Evolutionary conservation across 1,284 basidiomycete species (phyloP), one percentile per base, ranked within the genome.

Genomic region (Ceratobasidium sp.): DNA sequence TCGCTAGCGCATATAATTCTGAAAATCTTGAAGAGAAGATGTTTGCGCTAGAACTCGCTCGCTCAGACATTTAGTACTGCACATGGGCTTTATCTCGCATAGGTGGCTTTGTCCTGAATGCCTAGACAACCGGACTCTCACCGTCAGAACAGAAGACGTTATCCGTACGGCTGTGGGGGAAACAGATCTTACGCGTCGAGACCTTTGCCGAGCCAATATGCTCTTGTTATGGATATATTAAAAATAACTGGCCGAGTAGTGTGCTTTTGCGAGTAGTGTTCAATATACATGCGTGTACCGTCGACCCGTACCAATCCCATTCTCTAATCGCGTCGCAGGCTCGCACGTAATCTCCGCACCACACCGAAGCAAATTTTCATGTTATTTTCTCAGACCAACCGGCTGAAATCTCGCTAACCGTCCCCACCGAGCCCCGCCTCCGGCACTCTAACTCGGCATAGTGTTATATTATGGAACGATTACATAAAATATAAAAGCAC

Each of bases 261-360:
- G 48, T 50, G n/a, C 5, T 26, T 50, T 21, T 21, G n/a, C 48
- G n/a, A 50, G 4, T 26, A 16, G 23, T 50, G 48, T 50, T 26
- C 10, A 23, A 21, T 26, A 21, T 23, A 5, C n/a, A 39, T 14
- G 36, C 36, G 36, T 14, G 12, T 39, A 39, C 36, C 36, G 36
- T 77, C 36, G 36, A 39, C 14, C 36, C 36, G 6, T 14, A 6
- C 36, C 36, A 39, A 39, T 6, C 36, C 14, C 50, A 82, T 39
- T 39, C 8, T 39, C 36, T 39, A 39, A 14, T 39, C 36, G 36
- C 36, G 36, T 39, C 14, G 36, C 36, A 39, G 36, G 14, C 14
- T 39, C 23, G n/a, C n/a, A 88, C 23, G 48, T 5, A 21, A 50
- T 73, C 83, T 87, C 1, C 88, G 93, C n/a, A n/a, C n/a, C n/a